phyloP scores from a whole-genome alignment of 1,139 yeast species.

The Saccharomyces pastorianus region DNA sequence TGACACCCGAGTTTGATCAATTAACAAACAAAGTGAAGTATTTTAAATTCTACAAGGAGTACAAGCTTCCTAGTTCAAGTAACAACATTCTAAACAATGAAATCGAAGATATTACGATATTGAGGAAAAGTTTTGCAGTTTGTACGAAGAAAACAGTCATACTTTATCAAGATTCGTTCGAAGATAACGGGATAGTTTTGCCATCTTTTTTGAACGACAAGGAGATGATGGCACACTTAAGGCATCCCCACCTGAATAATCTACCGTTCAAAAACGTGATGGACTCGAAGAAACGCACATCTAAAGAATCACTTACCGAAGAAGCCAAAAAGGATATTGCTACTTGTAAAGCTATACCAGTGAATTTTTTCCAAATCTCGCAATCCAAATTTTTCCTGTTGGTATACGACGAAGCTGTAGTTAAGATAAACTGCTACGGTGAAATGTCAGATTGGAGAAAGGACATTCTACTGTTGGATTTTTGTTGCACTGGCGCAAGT shows the following conservation, averaged over 20 bases:
- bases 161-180: slow-evolving; percentile 46
- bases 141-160: slow-evolving; percentile 67
- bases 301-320: slow-evolving; percentile 30
- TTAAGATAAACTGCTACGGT: slow-evolving; percentile 63
- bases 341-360: slow-evolving; percentile 39
- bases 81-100: slow-evolving; percentile 46
- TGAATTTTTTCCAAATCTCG: slow-evolving; percentile 52
- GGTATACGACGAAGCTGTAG: slow-evolving; percentile 66
- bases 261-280: slow-evolving; percentile 28
- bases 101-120: slow-evolving; percentile 48
- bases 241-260: slow-evolving; percentile 25
- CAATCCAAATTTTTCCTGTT: slow-evolving; percentile 45
- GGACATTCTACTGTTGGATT: slow-evolving; percentile 53
- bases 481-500: slow-evolving; percentile 51
- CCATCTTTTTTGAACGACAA: slow-evolving; percentile 37
- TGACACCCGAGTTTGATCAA: slow-evolving; percentile 40
- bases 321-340: slow-evolving; percentile 29
- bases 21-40: slow-evolving; percentile 46
- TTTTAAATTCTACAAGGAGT: slow-evolving; percentile 46
- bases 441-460: slow-evolving; percentile 44
- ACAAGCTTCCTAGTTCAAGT: slow-evolving; percentile 22
- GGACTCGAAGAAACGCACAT: slow-evolving; percentile 34
- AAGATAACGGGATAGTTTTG: slow-evolving; percentile 47
- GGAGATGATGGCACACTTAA: slow-evolving; percentile 17
- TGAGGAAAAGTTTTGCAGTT: slow-evolving; percentile 56